Evolutionary conservation across 2,329 filamentous ascomycete species (phyloP).

Genomic region (Sphaerulina vaccinii): DNA sequence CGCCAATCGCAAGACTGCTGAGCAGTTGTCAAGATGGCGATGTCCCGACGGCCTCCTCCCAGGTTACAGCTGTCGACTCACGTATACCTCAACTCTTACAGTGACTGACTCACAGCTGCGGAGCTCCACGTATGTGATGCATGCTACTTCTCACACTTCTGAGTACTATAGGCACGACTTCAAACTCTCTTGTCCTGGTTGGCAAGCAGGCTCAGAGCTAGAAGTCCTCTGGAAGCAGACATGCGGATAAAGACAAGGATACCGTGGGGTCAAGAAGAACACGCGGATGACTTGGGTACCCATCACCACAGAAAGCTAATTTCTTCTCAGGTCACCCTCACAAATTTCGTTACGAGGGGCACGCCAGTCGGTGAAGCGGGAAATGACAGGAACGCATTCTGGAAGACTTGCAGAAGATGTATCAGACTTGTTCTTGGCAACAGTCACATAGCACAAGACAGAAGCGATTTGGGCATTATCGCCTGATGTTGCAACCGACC

Average conservation of each 20-base stretch:
- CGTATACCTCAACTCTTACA: too few species aligned
- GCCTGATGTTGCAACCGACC: too few species aligned
- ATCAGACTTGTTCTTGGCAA: too few species aligned
- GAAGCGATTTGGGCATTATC: too few species aligned
- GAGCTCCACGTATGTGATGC: not conserved
- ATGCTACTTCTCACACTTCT: not conserved
- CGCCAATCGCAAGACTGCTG: too few species aligned
- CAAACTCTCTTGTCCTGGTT: not conserved
- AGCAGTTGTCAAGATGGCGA: too few species aligned
- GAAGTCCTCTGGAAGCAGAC: not conserved
- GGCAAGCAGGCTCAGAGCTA: not conserved
- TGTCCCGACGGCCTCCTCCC: too few species aligned
- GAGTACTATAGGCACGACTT: not conserved
- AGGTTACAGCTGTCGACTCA: too few species aligned
- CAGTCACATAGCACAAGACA: too few species aligned
- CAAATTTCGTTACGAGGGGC: conserved; percentile 1
- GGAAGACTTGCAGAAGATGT: conserved; percentile 10
- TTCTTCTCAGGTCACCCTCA: not conserved
- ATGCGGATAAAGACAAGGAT: too few species aligned
- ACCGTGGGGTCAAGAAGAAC: not conserved
- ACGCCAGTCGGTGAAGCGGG: not conserved
- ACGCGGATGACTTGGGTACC: not conserved
- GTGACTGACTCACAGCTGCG: too few species aligned
- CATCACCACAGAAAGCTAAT: not conserved
- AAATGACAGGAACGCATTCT: not conserved